phyloP scores from a whole-genome alignment of 192 early-diverging fungal genomes.

The Coemansia sp. region DNA sequence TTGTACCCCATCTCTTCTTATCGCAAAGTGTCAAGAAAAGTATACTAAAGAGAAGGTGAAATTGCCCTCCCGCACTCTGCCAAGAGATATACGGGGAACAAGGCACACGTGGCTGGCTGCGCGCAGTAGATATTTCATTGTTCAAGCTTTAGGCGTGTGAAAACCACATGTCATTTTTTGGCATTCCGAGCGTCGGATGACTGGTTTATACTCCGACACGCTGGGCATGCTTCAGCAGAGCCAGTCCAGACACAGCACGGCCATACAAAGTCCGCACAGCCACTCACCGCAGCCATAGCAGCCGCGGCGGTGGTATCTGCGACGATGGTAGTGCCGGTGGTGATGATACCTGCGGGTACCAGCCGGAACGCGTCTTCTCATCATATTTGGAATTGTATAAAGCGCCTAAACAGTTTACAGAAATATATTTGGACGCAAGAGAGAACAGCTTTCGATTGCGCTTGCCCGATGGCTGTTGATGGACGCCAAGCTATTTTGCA shows the following conservation, averaged over 20 bases:
- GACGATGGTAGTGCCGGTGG: not conserved
- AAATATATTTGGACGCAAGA: too few relatives aligned
- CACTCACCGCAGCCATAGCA: not conserved
- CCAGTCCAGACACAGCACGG: not conserved
- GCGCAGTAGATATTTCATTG: too few relatives aligned
- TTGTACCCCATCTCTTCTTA: constrained; percentile 1
- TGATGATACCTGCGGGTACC: constrained; percentile 1
- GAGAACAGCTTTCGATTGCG: too few relatives aligned
- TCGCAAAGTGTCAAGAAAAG: not conserved
- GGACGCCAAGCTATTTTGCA: too few relatives aligned
- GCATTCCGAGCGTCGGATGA: not conserved
- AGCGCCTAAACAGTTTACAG: too few relatives aligned
- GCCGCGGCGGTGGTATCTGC: not conserved
- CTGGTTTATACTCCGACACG: too few relatives aligned
- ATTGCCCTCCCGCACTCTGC: not conserved
- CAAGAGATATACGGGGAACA: too few relatives aligned
- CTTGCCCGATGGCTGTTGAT: too few relatives aligned
- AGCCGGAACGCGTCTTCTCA: not conserved
- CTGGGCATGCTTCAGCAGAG: not conserved
- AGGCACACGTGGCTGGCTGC: too few relatives aligned
- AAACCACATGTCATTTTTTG: too few relatives aligned
- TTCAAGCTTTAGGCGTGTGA: too few relatives aligned
- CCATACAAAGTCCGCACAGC: not conserved
- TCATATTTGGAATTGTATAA: not conserved
- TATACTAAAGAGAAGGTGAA: not conserved